Evolutionary conservation across 345 rosid genomes (phyloP), one percentile per base, ranked within the genome.

Genomic region (Pugionium cornutum): DNA sequence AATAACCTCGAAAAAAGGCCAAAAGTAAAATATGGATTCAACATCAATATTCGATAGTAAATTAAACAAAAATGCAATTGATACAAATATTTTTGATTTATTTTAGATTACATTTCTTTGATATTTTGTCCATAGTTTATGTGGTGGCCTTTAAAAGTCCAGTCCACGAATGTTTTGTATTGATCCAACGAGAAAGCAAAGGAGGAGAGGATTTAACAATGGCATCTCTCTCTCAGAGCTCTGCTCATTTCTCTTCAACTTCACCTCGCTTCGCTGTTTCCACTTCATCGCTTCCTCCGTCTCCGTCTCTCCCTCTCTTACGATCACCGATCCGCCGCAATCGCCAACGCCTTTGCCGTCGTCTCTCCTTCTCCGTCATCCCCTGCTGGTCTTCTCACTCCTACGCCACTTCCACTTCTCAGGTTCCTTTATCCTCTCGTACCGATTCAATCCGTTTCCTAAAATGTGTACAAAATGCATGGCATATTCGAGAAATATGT

Each of bases 221-320:
- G 76, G 76, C 76, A 69, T 66, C 76, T 58, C 76, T 66, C 35
- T 35, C 67, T 43, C 67, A 50, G 6, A 51, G 30, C 50, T 73
- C 79, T 39, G 58, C 80, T 46, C 70, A 57, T 62, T 73, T 57
- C 48, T 73, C 69, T 49, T 58, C 69, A 42, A 70, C 53, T 49
- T 55, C 64, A 30, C 43, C 62, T 58, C 77, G 33, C 41, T 76
- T 63, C 74, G 41, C 54, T 28, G 54, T 48, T 40, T 59, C 69
- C 29, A 66, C 64, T 76, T 52, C 72, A 51, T 73, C 64, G 42
- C 64, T 73, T 30, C 60, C 78, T 58, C 74, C 78, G 2, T 66
- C 83, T 55, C 73, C 77, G 56, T 68, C 29, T 76, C 77, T 49
- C 48, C 58, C 33, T 74, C 84, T 36, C 36, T 60, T 18, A 26